Evolutionary conservation across 768 basidiomycete species (phyloP).

Genomic region (Lenzites betulinus): DNA sequence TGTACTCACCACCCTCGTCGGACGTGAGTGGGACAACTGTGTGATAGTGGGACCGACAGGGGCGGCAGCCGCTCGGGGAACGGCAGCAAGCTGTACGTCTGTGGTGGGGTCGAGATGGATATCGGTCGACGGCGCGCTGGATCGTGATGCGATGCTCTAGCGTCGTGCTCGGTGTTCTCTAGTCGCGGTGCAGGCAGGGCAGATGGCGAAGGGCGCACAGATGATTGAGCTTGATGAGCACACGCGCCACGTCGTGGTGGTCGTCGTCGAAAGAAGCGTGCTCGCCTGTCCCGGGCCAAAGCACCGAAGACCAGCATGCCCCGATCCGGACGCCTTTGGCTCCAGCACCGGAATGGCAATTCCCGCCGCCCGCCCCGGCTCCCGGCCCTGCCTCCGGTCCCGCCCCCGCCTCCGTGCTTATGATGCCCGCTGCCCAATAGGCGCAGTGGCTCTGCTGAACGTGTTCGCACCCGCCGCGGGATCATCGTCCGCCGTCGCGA

Average conservation of each 20-base stretch:
- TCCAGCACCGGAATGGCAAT: not conserved
- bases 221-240: too few relatives aligned
- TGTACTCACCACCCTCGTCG: constrained; percentile 3
- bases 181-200: too few relatives aligned
- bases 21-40: constrained; percentile 3
- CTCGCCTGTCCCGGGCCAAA: too few relatives aligned
- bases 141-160: too few relatives aligned
- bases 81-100: not conserved
- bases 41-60: not conserved
- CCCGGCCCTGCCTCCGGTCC: not conserved
- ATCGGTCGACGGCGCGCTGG: too few relatives aligned
- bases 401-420: not conserved
- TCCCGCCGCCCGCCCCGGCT: not conserved
- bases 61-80: too few relatives aligned
- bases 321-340: not conserved
- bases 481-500: not conserved
- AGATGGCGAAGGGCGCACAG: too few relatives aligned
- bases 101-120: not conserved
- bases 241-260: too few relatives aligned
- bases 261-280: too few relatives aligned
- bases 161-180: too few relatives aligned
- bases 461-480: not conserved
- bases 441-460: too few relatives aligned
- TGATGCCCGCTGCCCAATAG: too few relatives aligned
- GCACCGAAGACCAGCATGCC: not conserved